Evolutionary conservation across 129 eudicot genomes (phyloP).

Genomic region (Flaveria bidentis): DNA sequence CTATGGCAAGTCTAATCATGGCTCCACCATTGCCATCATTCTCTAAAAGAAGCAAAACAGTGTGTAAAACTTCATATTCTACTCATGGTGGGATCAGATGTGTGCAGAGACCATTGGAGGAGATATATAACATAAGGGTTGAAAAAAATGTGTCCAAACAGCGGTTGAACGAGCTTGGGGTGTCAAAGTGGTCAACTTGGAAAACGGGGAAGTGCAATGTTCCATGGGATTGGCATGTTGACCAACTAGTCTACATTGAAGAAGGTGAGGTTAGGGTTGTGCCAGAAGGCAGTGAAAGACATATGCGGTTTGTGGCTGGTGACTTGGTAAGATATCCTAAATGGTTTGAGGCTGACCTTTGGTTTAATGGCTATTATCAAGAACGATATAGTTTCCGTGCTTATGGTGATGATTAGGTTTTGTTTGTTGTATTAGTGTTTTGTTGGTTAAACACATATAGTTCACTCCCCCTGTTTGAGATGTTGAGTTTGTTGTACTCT

Average conservation of each 20-base stretch:
- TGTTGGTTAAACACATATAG: background rate
- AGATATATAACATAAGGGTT: conserved; percentile 74
- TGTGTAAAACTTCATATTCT: conserved; percentile 22
- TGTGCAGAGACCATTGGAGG: conserved; percentile 84
- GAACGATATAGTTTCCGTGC: conserved; percentile 89
- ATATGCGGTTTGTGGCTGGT: conserved; percentile 85
- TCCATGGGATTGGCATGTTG: conserved; percentile 99
- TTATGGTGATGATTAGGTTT: conserved; percentile 81
- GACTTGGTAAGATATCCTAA: conserved; percentile 91
- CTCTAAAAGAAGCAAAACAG: conserved; percentile 29
- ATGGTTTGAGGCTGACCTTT: conserved; percentile 97
- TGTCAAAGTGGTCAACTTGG: conserved; percentile 87
- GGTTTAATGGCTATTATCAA: conserved; percentile 81
- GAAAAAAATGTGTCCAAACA: conserved; percentile 70
- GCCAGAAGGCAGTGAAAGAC: conserved; percentile 84
- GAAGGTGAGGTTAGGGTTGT: conserved; percentile 98
- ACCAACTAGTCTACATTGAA: conserved; percentile 90
- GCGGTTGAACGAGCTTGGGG: conserved; percentile 75
- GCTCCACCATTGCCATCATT: conserved; percentile 39
- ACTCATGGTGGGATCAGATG: conserved; percentile 41
- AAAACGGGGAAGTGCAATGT: conserved; percentile 87
- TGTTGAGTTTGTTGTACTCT: conserved; percentile 14
- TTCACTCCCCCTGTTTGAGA: background rate
- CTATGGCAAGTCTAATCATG: conserved; percentile 55
- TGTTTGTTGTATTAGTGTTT: conserved; percentile 6